Base-by-base conservation (phyloP, 345 rosid species). In the Barbarea vulgaris region DNA sequence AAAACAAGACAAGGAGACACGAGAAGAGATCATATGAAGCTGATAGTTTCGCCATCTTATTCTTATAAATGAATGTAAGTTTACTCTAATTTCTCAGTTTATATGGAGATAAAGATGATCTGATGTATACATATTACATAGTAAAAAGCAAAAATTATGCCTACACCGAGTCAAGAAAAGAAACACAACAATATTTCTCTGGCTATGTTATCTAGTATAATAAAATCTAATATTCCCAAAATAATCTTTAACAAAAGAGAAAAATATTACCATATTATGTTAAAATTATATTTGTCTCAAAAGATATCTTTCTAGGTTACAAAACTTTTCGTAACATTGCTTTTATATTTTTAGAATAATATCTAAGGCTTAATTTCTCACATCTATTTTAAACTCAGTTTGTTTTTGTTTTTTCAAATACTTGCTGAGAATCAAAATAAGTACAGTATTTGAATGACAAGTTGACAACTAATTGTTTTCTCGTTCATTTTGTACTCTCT, bases 11-110 rank as follows among this genome's bases (percentile, higher is more conserved):
- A 17, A 46, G 1, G 39, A 74, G 7, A 64, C 64, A 41, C 1
- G 57, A 33, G 55, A 73, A 27, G 64, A 74, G 58, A 33, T 58
- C 59, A 67, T 46, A 48, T 14, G 52, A 67, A 75, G 73, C 51
- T 72, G 58, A 47, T 41, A 5, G 11, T 44, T 64, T 74, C 21
- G 5, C 30, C 72, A 74, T 74, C 28, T 19, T 58, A 33, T 54
- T 42, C 57, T 64, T 61, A 14, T 13, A 53, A 27, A 41, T 3
- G 24, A 28, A 28, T 15, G 10, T 21, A 19, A 70, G 50, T 2
- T 70, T 57, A 63, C 70, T 69, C 63, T 14, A 41, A 55, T 28
- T 63, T 63, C 44, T 17, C 22, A 18, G 13, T 33, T 22, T 25
- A 4, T 15, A 25, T 37, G 37, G 36, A 46, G 50, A 67, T 24